Conservation (phyloP, 306 rosid species). For the Datisca glomerata region DNA sequence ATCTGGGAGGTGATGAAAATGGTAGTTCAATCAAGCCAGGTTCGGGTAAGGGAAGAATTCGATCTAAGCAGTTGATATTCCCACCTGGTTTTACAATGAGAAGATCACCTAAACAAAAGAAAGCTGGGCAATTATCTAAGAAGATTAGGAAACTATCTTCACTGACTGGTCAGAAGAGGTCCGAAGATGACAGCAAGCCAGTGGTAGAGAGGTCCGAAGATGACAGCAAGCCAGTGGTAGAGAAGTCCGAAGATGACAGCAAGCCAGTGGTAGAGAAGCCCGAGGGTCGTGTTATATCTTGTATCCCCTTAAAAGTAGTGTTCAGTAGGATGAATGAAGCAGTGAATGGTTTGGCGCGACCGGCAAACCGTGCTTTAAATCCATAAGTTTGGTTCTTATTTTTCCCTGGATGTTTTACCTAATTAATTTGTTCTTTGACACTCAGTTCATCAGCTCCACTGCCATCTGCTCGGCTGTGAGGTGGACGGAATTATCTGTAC, state of each 20-base stretch:
- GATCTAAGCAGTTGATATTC: constrained; percentile 25
- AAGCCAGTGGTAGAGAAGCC: constrained; percentile 39
- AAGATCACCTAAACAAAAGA: constrained; percentile 50
- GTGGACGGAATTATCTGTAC: constrained; percentile 9
- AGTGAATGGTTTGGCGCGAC: constrained; percentile 58
- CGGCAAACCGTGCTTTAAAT: constrained; percentile 32
- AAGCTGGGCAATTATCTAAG: constrained; percentile 49
- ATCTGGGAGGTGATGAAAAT: constrained; percentile 19
- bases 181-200: constrained; percentile 41
- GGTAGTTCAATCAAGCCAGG: constrained; percentile 21
- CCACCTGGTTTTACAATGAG: constrained; percentile 14
- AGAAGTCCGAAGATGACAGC: constrained; percentile 47
- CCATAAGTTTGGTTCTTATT: too few relatives aligned
- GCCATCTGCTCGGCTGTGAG: too few relatives aligned
- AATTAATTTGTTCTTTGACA: constrained; percentile 7
- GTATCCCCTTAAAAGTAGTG: constrained; percentile 77
- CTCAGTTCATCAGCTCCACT: too few relatives aligned
- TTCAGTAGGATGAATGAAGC: constrained; percentile 96
- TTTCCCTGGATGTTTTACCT: too few relatives aligned
- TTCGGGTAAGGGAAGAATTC: constrained; percentile 18
- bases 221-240: constrained; percentile 37
- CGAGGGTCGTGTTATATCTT: constrained; percentile 58
- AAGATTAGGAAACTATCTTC: constrained; percentile 84
- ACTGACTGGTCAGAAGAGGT: constrained; percentile 53
- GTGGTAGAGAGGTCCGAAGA: too few relatives aligned